Evolutionary conservation across 2,329 filamentous ascomycete genomes (phyloP), one percentile per base, ranked within the genome.

Genomic region (Botrytis tulipae): DNA sequence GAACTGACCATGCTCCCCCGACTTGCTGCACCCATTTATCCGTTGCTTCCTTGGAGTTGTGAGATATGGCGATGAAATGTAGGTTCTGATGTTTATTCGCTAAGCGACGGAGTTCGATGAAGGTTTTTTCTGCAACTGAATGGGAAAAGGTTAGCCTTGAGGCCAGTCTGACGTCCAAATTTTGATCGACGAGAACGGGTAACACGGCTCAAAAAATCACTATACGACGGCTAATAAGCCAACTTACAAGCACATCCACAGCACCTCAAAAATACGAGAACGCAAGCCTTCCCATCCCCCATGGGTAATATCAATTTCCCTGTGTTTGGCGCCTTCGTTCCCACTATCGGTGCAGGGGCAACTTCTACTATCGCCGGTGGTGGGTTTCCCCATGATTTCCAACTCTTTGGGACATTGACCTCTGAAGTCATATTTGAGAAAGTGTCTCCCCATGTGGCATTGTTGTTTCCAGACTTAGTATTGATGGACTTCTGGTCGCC

Each of bases 201-300:
- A 51, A 40, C 25, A 20, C 65, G 46, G 8, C 32, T 29, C 46
- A 20, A n/a, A 20, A 54, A 29, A 22, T 29, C 37, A 20, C 25
- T 57, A 42, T 6, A 42, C 25, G 25, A 57, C 35, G 16, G 32
- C 6, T 22, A 42, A 68, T 42, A 0, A 67, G n/a, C 29, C 44
- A 44, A 62, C 87, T 80, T 86, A 92, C 91, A 94, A n/a, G 92
- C 91, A 83, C 91, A 93, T 40, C 91, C 92, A 80, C 90, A 93
- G 80, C 93, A 90, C 62, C 92, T 86, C 35, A 94, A 84, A 78
- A 94, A 94, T 9, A 89, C 86, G 37, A 94, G 82, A 4, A 94
- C 80, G 0, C 86, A 87, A 0, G 89, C 88, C 78, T 87, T 88
- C 35, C 82, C 81, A 78, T 84, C 82, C 1, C 86, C 81, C 74